These are phyloP conservation scores for Cystofilobasidium macerans DNA, from an alignment of 768 basidiomycete genomes.

Conservation along the genomic window DNA sequence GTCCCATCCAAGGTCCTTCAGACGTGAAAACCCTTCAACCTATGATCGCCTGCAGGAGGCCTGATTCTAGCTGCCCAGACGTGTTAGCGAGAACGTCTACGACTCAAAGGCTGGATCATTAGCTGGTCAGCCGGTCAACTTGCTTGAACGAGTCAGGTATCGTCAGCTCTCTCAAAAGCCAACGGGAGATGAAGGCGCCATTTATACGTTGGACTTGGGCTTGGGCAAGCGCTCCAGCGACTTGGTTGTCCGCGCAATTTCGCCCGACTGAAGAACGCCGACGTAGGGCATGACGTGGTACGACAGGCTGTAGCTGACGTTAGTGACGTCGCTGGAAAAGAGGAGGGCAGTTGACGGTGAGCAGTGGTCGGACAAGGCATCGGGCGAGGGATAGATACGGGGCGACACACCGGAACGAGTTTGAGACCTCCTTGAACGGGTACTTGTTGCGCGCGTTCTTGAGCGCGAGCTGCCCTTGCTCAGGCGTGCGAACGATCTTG, in stretches of 20 bases:
- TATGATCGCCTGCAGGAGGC: too few relatives aligned
- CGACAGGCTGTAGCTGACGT: conserved; percentile 61
- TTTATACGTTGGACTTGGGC: conserved; percentile 2
- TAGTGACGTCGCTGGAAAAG: conserved; percentile 48
- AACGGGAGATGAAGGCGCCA: too few relatives aligned
- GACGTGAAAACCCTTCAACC: too few relatives aligned
- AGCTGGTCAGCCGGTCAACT: too few relatives aligned
- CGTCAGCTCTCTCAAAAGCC: too few relatives aligned
- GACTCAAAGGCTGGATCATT: too few relatives aligned
- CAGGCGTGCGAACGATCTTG: conserved; percentile 69
- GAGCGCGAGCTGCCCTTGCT: conserved; percentile 58
- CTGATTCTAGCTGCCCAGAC: too few relatives aligned
- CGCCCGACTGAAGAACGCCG: conserved; percentile 58
- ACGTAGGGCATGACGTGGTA: conserved; percentile 89
- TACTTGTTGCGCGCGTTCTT: conserved; percentile 65
- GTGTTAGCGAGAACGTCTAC: too few relatives aligned
- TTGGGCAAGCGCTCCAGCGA: conserved; percentile 12
- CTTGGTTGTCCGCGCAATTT: conserved; percentile 47
- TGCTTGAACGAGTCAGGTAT: too few relatives aligned
- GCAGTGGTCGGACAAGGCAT: background rate
- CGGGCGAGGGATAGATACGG: conserved; percentile 36
- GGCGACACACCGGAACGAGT: conserved; percentile 53
- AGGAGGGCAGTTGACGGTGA: background rate
- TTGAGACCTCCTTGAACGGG: conserved; percentile 60
- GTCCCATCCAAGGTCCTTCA: too few relatives aligned